Evolutionary conservation across 1,284 basidiomycete genomes (phyloP).

Genomic region (Leccinum subatratum): DNA sequence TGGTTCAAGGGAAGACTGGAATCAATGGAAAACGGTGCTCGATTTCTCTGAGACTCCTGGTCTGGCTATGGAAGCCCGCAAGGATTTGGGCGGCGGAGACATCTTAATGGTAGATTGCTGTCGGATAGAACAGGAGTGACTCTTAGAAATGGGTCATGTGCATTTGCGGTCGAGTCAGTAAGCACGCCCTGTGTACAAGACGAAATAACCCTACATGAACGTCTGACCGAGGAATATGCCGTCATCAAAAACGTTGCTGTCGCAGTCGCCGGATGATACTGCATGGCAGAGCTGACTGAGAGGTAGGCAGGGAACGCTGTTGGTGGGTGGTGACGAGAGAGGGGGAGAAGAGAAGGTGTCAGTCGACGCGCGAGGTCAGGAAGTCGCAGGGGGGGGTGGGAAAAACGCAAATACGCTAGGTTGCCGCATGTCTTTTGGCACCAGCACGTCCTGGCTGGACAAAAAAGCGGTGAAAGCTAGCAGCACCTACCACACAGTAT

Average conservation of each 20-base stretch:
- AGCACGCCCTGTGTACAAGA: conserved; percentile 1
- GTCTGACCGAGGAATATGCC: conserved; percentile 18
- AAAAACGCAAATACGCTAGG: conserved; percentile 24
- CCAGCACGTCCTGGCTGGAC: too few relatives aligned
- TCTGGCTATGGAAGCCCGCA: conserved; percentile 19
- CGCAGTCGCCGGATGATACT: conserved; percentile 9
- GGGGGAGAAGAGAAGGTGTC: not conserved
- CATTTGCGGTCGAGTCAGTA: too few relatives aligned
- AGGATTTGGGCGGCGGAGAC: conserved; percentile 20
- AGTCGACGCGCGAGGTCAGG: conserved; percentile 10
- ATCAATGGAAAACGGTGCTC: conserved; percentile 17
- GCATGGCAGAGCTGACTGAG: conserved; percentile 13
- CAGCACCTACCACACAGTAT: conserved; percentile 17
- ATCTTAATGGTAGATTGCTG: conserved; percentile 13
- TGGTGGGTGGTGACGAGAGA: conserved; percentile 15
- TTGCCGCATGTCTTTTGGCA: conserved; percentile 13
- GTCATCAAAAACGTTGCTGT: too few relatives aligned
- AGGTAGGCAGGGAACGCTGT: conserved; percentile 8
- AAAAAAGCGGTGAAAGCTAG: conserved; percentile 20
- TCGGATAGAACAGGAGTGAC: conserved; percentile 12
- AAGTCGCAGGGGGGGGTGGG: not conserved
- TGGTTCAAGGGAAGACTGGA: conserved; percentile 17
- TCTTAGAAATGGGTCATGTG: conserved; percentile 14
- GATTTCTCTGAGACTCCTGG: conserved; percentile 18
- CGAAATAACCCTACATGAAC: conserved; percentile 17